A percentile compares a stretch with the other conserved stretches of the same genome.
phyloP scores from a whole-genome alignment of 2,329 filamentous ascomycete genomes.

The Scytalidium lignicola region DNA sequence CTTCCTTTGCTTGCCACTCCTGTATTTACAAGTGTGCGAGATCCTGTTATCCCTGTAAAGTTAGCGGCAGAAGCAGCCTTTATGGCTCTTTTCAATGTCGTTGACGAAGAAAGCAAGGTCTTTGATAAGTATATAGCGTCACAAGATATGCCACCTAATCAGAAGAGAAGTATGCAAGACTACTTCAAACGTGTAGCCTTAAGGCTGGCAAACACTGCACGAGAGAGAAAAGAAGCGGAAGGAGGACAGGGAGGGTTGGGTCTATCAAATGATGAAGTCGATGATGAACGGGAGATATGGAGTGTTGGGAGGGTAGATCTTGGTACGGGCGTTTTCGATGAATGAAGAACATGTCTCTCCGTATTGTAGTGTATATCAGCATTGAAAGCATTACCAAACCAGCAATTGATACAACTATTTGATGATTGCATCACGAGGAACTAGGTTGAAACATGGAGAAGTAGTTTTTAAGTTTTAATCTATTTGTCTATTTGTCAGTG shows the following conservation, averaged over 20 bases:
- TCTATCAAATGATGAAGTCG: conserved; percentile 81
- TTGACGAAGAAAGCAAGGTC: conserved; percentile 76
- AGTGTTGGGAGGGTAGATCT: conserved; percentile 88
- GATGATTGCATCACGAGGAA: too few relatives aligned
- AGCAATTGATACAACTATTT: too few relatives aligned
- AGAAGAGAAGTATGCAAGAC: conserved; percentile 87
- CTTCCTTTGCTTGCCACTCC: conserved; percentile 73
- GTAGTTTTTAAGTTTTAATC: too few relatives aligned
- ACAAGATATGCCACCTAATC: conserved; percentile 61
- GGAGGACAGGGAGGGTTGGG: conserved; percentile 83
- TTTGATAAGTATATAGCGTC: conserved; percentile 88
- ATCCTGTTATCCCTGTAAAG: conserved; percentile 91
- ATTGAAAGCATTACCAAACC: too few relatives aligned
- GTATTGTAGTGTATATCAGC: too few relatives aligned
- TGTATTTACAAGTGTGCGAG: conserved; percentile 84
- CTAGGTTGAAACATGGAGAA: too few relatives aligned
- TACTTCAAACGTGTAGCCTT: conserved; percentile 94
- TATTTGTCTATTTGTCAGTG: too few relatives aligned
- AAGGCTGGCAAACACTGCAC: conserved; percentile 77
- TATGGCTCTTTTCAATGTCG: conserved; percentile 82
- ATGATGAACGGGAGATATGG: conserved; percentile 95
- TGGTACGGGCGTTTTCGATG: conserved; percentile 44
- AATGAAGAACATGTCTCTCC: conserved; percentile 13
- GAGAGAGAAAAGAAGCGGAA: conserved; percentile 86
- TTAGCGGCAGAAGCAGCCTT: conserved; percentile 93